These are phyloP conservation scores for Hypoxylon sp. DNA, from an alignment of 2,329 filamentous ascomycete genomes.

Conservation along the genomic window DNA sequence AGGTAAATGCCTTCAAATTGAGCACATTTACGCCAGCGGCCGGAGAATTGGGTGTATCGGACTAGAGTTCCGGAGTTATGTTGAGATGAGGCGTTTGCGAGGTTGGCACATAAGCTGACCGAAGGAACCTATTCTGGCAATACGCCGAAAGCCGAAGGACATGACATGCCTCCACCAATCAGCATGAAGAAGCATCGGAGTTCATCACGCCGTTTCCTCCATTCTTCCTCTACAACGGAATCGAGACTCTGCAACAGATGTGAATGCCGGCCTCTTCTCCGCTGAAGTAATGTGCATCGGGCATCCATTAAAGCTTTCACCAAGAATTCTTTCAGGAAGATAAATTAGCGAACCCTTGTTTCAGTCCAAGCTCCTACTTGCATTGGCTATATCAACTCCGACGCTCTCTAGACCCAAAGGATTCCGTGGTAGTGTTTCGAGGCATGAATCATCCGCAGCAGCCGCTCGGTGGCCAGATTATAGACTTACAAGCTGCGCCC, in stretches of 20 bases:
- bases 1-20: background rate
- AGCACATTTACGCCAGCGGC: background rate
- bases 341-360: constrained; percentile 1
- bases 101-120: constrained; percentile 15
- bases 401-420: constrained; percentile 10
- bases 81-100: background rate
- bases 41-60: background rate
- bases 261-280: background rate
- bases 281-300: background rate
- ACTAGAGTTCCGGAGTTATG: background rate
- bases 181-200: constrained; percentile 38
- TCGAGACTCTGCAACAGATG: background rate
- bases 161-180: constrained; percentile 32
- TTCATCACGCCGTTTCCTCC: constrained; percentile 25
- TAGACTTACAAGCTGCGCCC: constrained; percentile 46
- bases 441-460: constrained; percentile 44
- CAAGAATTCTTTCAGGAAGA: background rate
- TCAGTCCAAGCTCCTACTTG: background rate
- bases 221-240: background rate
- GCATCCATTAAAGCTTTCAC: background rate
- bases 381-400: constrained; percentile 33
- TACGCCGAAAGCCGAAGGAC: constrained; percentile 42
- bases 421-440: constrained; percentile 21
- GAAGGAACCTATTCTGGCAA: constrained; percentile 26
- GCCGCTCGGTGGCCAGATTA: constrained; percentile 49